phyloP scores from a whole-genome alignment of 116 monocot genomes.

The Dioscorea cayenensis region DNA sequence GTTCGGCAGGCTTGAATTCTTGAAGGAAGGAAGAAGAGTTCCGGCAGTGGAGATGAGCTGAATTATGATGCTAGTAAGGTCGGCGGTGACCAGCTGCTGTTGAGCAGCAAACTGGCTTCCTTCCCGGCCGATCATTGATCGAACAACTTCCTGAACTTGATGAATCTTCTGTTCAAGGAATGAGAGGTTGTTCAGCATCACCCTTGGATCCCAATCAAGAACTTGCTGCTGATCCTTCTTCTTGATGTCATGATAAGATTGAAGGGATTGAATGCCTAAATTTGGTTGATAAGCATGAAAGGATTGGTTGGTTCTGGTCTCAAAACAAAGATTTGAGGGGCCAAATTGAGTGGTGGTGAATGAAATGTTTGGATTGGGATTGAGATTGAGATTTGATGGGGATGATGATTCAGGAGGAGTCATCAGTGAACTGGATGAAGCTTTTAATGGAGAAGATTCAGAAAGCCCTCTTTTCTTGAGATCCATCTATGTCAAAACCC shows the following conservation, averaged over 20 bases:
- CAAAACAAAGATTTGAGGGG: slow-evolving; percentile 1
- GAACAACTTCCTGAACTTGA: slow-evolving; percentile 56
- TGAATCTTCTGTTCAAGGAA: slow-evolving; percentile 90
- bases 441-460: not conserved
- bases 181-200: slow-evolving; percentile 61
- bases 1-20: slow-evolving; percentile 16
- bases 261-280: not conserved
- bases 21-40: slow-evolving; percentile 57
- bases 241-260: not conserved
- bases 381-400: not conserved
- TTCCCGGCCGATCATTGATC: slow-evolving; percentile 30
- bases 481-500: not conserved
- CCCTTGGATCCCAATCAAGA: slow-evolving; percentile 45
- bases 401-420: too few species aligned
- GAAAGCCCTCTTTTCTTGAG: not conserved
- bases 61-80: slow-evolving; percentile 66
- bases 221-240: not conserved
- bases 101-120: slow-evolving; percentile 32
- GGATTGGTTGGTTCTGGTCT: not conserved
- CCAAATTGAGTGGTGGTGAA: slow-evolving; percentile 2
- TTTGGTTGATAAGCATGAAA: not conserved
- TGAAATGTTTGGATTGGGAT: slow-evolving; percentile 1
- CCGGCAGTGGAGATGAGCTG: slow-evolving; percentile 82
- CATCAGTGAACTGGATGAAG: not conserved
- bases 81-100: slow-evolving; percentile 65